phyloP scores from a whole-genome alignment of 768 basidiomycete genomes.

The Mycena kentingensis region DNA sequence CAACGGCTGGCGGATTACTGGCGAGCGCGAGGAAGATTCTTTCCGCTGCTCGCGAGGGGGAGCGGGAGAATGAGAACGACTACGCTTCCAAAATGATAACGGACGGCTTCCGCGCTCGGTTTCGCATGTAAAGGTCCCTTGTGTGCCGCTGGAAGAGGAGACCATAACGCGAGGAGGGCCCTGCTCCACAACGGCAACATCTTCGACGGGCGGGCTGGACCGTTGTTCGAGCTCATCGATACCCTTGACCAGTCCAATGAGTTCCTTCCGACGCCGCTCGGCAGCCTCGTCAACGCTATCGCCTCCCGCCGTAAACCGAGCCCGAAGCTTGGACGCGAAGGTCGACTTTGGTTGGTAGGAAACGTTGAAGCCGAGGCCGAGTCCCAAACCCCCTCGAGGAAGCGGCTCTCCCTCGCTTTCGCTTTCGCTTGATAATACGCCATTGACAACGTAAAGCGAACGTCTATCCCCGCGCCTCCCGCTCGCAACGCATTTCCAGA shows the following conservation, averaged over 20 bases:
- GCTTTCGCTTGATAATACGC: slow-evolving; percentile 13
- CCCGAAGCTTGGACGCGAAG: slow-evolving; percentile 21
- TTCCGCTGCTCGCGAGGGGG: slow-evolving; percentile 4
- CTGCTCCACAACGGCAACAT: slow-evolving; percentile 2
- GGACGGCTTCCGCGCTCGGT: slow-evolving; percentile 6
- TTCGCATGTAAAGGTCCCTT: slow-evolving; percentile 4
- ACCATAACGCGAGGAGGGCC: slow-evolving; percentile 18
- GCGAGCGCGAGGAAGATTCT: slow-evolving; percentile 31
- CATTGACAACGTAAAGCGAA: slow-evolving; percentile 21
- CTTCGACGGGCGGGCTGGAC: neutral
- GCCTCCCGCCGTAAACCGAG: slow-evolving; percentile 1
- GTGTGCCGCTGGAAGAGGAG: slow-evolving; percentile 15
- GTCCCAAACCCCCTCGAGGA: slow-evolving; percentile 1
- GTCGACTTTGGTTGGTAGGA: slow-evolving; percentile 39
- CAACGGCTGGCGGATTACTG: slow-evolving; percentile 33
- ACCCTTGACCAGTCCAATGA: slow-evolving; percentile 28
- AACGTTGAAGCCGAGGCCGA: slow-evolving; percentile 11
- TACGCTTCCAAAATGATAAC: slow-evolving; percentile 14
- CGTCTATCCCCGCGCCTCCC: slow-evolving; percentile 16
- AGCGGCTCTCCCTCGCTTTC: slow-evolving; percentile 15
- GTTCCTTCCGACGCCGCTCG: slow-evolving; percentile 26
- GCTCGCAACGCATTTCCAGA: slow-evolving; percentile 24
- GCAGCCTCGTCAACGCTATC: slow-evolving; percentile 14
- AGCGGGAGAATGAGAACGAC: slow-evolving; percentile 17
- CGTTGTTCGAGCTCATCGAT: slow-evolving; percentile 20